Base-by-base conservation (phyloP, 169 alveolate species). In the Cryptosporidium ryanae region DNA sequence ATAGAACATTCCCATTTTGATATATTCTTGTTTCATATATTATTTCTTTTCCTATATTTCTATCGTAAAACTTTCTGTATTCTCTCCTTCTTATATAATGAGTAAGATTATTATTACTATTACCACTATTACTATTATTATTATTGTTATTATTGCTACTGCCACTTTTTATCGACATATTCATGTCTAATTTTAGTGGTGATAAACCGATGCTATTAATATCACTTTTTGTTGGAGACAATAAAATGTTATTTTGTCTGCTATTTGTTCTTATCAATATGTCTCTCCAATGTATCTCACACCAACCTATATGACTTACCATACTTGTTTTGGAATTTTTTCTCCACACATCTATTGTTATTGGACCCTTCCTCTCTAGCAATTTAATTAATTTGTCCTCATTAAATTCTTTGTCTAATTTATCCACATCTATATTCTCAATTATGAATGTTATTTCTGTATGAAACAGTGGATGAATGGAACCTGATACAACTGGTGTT, bases 261-360 rank as follows among this genome's bases (percentile, higher is more conserved):
- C 29, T 57, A 7, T 38, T 76, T 31, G 4, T 59, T 76, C 43
- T 54, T n/a, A 76, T 59, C 0, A 76, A 65, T 23, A 76, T 61
- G 59, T 76, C 87, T 38, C 34, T 76, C 87, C 87, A 76, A 76
- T 76, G 68, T 18, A 76, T 43, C 63, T 76, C 87, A 38, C 76
- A 38, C 87, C 87, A 76, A 23, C 87, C 87, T 59, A 76, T 21
- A 76, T 76, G 87, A 43, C 63, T 57, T 18, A 55, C 18, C 76
- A 76, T 76, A 2, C 64, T 18, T 13, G 76, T 38, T 59, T 76
- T 76, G 7, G 64, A 21, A 32, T 68, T 68, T 61, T 76, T 76
- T 61, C 87, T 76, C 87, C 87, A 76, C 0, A 76, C 87, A 59
- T 76, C 87, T 23, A 76, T 59, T 18, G 63, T 17, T 17, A 76